Conservation (phyloP, 129 eudicot genomes). For the Smallanthus sonchifolius region DNA sequence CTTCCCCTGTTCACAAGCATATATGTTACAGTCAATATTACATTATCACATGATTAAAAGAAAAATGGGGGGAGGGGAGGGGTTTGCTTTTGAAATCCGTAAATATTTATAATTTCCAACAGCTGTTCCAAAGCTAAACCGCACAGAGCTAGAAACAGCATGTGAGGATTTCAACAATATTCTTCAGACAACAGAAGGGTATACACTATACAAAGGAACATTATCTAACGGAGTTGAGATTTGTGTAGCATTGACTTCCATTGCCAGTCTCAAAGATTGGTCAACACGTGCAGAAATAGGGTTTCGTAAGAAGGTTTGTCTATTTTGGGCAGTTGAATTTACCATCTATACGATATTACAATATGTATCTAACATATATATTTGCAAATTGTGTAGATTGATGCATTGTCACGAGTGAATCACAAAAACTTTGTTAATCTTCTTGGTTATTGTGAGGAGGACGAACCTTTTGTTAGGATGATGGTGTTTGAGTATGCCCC, state of each 20-base stretch:
- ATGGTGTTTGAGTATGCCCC: slow-evolving; percentile 97
- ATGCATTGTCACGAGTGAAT: slow-evolving; percentile 66
- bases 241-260: slow-evolving; percentile 56
- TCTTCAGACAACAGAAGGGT: slow-evolving; percentile 44
- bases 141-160: slow-evolving; percentile 81
- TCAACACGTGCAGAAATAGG: slow-evolving; percentile 57
- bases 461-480: slow-evolving; percentile 79
- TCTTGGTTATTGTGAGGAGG: slow-evolving; percentile 89
- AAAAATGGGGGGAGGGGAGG: neutral
- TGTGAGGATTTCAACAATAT: slow-evolving; percentile 98
- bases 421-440: slow-evolving; percentile 93
- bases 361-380: slow-evolving; percentile 8
- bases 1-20: neutral
- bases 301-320: slow-evolving; percentile 67
- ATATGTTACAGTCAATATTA: neutral
- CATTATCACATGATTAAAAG: neutral
- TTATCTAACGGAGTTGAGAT: slow-evolving; percentile 92
- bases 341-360: neutral
- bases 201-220: slow-evolving; percentile 80
- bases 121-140: slow-evolving; percentile 95
- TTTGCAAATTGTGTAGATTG: slow-evolving; percentile 46
- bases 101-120: neutral
- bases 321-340: neutral
- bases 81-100: neutral
- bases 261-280: slow-evolving; percentile 59